Percentiles rank a stretch among this genome's conserved stretches.
Conservation (phyloP, 371 early-diverging fungal genomes). For the Chytridium lagenaria region DNA sequence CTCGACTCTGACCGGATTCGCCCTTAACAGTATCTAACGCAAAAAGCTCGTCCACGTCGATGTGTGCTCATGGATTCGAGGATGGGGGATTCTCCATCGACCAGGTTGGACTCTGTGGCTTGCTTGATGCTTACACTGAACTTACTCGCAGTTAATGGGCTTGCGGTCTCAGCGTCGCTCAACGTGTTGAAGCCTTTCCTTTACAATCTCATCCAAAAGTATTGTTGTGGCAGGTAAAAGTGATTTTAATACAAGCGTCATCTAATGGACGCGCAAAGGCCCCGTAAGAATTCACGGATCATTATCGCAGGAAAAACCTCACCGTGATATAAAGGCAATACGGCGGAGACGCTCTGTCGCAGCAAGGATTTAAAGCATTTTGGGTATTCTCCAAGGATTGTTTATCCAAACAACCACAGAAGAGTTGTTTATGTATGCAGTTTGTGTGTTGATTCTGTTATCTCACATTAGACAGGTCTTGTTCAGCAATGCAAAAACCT, state of each 20-base stretch:
- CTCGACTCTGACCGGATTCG: not conserved
- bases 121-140: too few species aligned
- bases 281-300: too few species aligned
- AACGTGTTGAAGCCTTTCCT: constrained; percentile 75
- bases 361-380: constrained; percentile 85
- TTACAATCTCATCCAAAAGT: constrained; percentile 46
- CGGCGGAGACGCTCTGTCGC: constrained; percentile 97
- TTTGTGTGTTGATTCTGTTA: constrained; percentile 5
- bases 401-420: constrained; percentile 78
- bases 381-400: constrained; percentile 80
- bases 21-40: constrained; percentile 10
- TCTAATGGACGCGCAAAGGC: not conserved
- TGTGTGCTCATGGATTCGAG: constrained; percentile 81
- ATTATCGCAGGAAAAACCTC: too few species aligned
- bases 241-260: constrained; percentile 12
- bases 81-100: constrained; percentile 83
- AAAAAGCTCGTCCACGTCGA: constrained; percentile 60
- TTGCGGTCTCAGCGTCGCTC: constrained; percentile 92
- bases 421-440: constrained; percentile 63
- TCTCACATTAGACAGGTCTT: constrained; percentile 62
- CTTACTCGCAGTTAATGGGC: constrained; percentile 68
- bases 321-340: constrained; percentile 72
- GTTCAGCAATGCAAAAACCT: constrained; percentile 73
- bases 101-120: constrained; percentile 48
- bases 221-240: constrained; percentile 64